phyloP scores from a whole-genome alignment of 2,329 filamentous ascomycete genomes.

The Apiospora pterosperma region DNA sequence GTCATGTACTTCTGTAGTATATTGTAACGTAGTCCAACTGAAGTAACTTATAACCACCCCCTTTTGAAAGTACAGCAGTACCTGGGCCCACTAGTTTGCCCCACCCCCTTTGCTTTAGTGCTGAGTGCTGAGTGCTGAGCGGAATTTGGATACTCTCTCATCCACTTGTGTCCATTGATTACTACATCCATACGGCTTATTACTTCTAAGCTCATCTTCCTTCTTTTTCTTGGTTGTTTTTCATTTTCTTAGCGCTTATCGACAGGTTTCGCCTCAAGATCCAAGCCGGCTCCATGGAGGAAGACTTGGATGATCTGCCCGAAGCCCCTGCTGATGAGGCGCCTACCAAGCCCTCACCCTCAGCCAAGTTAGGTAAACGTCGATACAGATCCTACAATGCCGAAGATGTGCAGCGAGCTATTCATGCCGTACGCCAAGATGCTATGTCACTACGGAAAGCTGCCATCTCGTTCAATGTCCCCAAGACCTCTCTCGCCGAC shows the following conservation, averaged over 20 bases:
- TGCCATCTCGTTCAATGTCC: slow-evolving; percentile 16
- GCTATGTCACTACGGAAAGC: slow-evolving; percentile 21
- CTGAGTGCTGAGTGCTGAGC: not conserved
- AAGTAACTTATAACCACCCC: no score
- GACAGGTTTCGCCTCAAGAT: not conserved
- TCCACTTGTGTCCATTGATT: not conserved
- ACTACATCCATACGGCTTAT: not conserved
- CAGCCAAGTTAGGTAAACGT: not conserved
- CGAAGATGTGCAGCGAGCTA: slow-evolving; percentile 16
- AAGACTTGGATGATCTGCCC: not conserved
- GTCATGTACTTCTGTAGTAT: no score
- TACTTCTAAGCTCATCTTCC: not conserved
- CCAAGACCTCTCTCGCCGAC: slow-evolving; percentile 20
- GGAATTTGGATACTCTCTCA: not conserved
- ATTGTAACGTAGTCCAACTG: no score
- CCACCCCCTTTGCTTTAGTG: not conserved
- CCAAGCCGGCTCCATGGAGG: not conserved
- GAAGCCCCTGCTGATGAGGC: not conserved
- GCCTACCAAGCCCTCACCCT: not conserved
- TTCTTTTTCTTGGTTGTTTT: not conserved
- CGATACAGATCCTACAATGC: slow-evolving; percentile 19
- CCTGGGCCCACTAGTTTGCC: not conserved
- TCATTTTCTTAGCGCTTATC: no score
- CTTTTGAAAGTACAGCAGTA: no score
- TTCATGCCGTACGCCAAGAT: slow-evolving; percentile 15